Conservation (phyloP, 768 basidiomycete genomes). For the Leccinum subtestaceum region DNA sequence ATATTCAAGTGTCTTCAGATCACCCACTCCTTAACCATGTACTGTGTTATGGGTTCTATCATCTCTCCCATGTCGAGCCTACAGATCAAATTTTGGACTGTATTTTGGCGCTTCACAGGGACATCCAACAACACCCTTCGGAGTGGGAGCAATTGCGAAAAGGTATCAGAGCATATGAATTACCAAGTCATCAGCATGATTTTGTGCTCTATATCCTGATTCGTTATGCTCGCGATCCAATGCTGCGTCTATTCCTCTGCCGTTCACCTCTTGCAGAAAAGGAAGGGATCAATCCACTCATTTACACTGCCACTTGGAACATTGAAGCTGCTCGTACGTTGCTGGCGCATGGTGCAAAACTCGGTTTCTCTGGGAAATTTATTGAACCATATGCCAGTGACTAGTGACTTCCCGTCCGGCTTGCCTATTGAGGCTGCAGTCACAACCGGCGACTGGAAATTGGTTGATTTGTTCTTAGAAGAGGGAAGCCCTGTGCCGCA, state of each 20-base stretch:
- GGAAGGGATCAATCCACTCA: background rate
- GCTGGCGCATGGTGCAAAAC: background rate
- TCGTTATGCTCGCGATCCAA: background rate
- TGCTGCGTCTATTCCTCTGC: background rate
- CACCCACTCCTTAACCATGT: background rate
- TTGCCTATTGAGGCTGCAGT: background rate
- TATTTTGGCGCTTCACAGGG: background rate
- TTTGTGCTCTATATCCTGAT: background rate
- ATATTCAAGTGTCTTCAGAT: background rate
- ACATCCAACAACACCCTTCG: background rate
- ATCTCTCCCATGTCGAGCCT: background rate
- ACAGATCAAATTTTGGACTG: background rate
- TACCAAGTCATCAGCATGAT: background rate
- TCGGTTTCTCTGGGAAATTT: background rate
- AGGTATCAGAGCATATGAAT: fast-evolving
- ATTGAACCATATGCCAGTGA: too few relatives aligned
- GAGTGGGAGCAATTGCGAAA: background rate
- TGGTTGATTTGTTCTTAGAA: background rate
- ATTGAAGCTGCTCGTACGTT: background rate
- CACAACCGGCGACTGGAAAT: fast-evolving
- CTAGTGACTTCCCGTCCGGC: background rate
- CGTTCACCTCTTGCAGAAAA: background rate
- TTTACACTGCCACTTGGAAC: background rate
- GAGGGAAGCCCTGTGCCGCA: background rate
- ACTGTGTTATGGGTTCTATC: fast-evolving